Conservation (phyloP, 169 alveolate genomes). For the Theileria parva region DNA sequence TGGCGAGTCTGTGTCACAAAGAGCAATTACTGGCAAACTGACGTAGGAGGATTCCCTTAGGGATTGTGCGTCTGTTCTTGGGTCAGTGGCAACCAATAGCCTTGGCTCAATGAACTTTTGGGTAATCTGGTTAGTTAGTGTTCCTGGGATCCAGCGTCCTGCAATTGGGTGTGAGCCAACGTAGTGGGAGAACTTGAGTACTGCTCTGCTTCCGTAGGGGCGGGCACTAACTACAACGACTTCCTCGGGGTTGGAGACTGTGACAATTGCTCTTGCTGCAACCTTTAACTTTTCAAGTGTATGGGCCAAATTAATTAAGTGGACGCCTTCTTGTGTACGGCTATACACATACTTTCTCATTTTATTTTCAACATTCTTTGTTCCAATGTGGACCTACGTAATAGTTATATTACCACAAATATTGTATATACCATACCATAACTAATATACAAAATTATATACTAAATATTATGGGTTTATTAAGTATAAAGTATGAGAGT, state of each 20-base stretch:
- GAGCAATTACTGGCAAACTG: slow-evolving; percentile 97
- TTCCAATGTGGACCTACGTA: slow-evolving; percentile 93
- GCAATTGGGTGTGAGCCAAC: slow-evolving; percentile 96
- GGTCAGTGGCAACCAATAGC: slow-evolving; percentile 97
- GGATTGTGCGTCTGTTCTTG: slow-evolving; percentile 97
- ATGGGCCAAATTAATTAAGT: slow-evolving; percentile 93
- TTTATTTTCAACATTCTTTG: slow-evolving; percentile 93
- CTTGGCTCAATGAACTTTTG: slow-evolving; percentile 97
- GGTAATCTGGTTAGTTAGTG: slow-evolving; percentile 97
- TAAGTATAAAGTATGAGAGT: neutral
- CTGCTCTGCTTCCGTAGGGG: slow-evolving; percentile 97
- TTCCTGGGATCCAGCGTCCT: slow-evolving; percentile 99
- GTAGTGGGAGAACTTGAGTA: slow-evolving; percentile 96
- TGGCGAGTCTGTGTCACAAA: slow-evolving; percentile 98
- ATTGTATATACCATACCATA: neutral
- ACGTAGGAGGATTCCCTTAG: slow-evolving; percentile 95
- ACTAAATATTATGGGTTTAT: neutral
- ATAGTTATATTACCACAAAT: neutral
- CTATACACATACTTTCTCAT: slow-evolving; percentile 96
- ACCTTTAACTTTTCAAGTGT: slow-evolving; percentile 97
- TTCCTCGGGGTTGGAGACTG: slow-evolving; percentile 96
- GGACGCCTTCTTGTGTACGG: slow-evolving; percentile 95
- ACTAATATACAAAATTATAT: neutral
- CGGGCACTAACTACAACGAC: slow-evolving; percentile 97
- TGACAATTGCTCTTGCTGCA: slow-evolving; percentile 99